A percentile compares a stretch with the other conserved stretches of the same genome.
These are phyloP conservation scores for Trichoderma cornu-damae DNA, from an alignment of 2,329 filamentous ascomycete genomes.

Conservation along the genomic window DNA sequence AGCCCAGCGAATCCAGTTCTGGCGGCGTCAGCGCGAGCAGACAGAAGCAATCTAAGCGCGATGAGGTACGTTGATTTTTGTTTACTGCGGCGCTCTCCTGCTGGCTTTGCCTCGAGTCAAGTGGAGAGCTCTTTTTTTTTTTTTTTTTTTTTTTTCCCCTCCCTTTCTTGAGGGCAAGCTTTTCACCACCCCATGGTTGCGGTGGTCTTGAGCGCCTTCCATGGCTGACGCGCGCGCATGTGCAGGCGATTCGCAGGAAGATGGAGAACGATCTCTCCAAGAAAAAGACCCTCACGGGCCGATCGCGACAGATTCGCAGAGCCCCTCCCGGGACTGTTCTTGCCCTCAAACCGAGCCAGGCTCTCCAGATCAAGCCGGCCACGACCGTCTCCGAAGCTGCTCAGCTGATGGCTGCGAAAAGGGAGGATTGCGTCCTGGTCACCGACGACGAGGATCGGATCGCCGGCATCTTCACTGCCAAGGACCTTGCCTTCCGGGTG, in stretches of 20 bases:
- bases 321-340: constrained; percentile 94
- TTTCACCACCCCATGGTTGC: neutral
- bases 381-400: constrained; percentile 94
- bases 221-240: constrained; percentile 16
- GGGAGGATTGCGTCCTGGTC: constrained; percentile 95
- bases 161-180: neutral
- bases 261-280: constrained; percentile 97
- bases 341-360: constrained; percentile 88
- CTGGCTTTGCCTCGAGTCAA: neutral
- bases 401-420: constrained; percentile 97
- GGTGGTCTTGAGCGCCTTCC: constrained; percentile 15
- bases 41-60: constrained; percentile 93
- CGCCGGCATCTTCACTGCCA: constrained; percentile 97
- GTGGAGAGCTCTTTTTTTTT: constrained; percentile 4
- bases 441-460: constrained; percentile 98
- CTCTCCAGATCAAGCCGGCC: constrained; percentile 92
- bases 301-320: constrained; percentile 82
- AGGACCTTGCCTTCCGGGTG: constrained; percentile 95
- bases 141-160: too few relatives aligned
- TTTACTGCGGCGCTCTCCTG: neutral
- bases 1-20: constrained; percentile 56
- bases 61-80: constrained; percentile 72
- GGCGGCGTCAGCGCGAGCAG: constrained; percentile 76
- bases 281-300: constrained; percentile 77
- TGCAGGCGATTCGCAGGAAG: constrained; percentile 88